Base-by-base conservation (phyloP, 148 eudicot genomes). In the Nepenthes mirabilis region DNA sequence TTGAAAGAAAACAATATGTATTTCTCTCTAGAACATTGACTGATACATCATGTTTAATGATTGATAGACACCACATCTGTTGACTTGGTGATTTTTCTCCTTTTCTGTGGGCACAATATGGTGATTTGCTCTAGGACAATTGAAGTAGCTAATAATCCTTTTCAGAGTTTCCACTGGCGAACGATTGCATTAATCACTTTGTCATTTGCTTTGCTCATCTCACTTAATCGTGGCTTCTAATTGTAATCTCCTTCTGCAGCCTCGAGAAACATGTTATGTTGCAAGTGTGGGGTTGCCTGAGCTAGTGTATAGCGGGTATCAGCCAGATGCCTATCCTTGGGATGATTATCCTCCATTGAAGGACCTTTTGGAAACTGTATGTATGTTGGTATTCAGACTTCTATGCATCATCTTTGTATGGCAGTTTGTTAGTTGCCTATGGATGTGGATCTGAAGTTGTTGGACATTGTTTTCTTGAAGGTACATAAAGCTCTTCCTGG, bases 211-310 rank as follows among this genome's bases (percentile, higher is more conserved):
- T 33, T 10, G 58, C 36, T 32, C 33, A 14, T 53, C 56, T 14
- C 32, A 13, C 32, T 52, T 52, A 14, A 3, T 32, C n/a, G 23
- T 34, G 14, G 36, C 2, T 55, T 49, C 52, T 49, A 10, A 49
- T 49, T 2, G 52, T 49, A 5, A 6, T 23, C 48, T 14, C 43
- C 14, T 49, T 49, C 52, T 56, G 65, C 86, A 91, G 97, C 97
- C 97, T 55, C 84, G 97, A 68, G 97, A 91, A 57, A 81, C 80
- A 11, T 91, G 97, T 70, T 91, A 91, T 67, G 71, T 91, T 56
- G 90, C 93, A 5, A 73, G 71, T 55, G 72, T 70, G 49, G 95
- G 95, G 54, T 51, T 88, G 58, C 62, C 80, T 8, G 68, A 76
- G 51, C 66, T 87, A 43, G 74, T 37, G 52, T 91, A 91, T 49